Evolutionary conservation across 306 rosid genomes (phyloP).

Genomic region (Vigna nakashimae): DNA sequence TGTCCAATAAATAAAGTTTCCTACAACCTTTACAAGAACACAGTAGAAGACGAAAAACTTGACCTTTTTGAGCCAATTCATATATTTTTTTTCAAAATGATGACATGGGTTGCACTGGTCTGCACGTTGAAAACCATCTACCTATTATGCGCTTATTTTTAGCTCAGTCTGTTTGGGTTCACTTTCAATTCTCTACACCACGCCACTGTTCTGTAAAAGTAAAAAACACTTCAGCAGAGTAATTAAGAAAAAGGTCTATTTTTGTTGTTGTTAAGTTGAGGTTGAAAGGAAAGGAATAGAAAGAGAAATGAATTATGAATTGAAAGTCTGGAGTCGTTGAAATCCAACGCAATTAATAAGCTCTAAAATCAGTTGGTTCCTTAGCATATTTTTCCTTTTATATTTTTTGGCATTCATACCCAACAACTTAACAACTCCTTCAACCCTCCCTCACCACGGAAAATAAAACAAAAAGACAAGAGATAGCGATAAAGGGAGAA

Average conservation of each 20-base stretch:
- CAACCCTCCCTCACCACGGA: slow-evolving; percentile 12
- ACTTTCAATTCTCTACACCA: not conserved
- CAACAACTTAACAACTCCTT: slow-evolving; percentile 51
- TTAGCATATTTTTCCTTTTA: slow-evolving; percentile 37
- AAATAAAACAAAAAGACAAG: not conserved
- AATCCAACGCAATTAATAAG: slow-evolving; percentile 41
- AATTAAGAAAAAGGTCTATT: too few relatives aligned
- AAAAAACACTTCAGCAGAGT: not conserved
- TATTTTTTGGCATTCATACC: slow-evolving; percentile 43
- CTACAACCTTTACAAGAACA: not conserved
- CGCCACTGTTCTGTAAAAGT: not conserved
- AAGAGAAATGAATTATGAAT: slow-evolving; percentile 15
- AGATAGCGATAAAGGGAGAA: not conserved
- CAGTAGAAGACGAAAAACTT: not conserved
- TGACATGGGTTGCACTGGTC: slow-evolving; percentile 10
- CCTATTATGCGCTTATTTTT: slow-evolving; percentile 13
- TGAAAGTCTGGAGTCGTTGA: slow-evolving; percentile 21
- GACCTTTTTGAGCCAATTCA: not conserved
- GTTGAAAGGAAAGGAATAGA: slow-evolving; percentile 35
- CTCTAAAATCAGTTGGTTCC: slow-evolving; percentile 51
- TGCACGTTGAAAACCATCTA: slow-evolving; percentile 29
- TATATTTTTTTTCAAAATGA: not conserved
- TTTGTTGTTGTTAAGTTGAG: slow-evolving; percentile 8
- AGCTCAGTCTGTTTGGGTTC: not conserved
- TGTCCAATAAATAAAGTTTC: not conserved